Conservation (phyloP, 129 eudicot species). For the Centrapalus pauciflorus region DNA sequence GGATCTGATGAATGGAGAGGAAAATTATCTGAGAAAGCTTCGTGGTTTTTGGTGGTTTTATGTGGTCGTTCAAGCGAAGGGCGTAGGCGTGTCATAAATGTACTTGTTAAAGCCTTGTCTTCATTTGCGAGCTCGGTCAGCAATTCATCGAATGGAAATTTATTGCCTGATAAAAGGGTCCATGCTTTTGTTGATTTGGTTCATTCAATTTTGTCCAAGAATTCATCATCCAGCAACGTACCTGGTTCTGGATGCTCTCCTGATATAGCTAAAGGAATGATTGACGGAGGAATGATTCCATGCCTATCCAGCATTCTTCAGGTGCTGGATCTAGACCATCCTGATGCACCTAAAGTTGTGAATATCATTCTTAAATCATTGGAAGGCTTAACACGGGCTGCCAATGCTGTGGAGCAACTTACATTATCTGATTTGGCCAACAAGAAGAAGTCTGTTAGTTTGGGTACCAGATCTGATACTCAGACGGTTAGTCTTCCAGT, state of each 20-base stretch:
- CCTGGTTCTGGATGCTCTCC: conserved; percentile 93
- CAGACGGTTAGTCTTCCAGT: conserved; percentile 31
- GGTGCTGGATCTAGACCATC: conserved; percentile 92
- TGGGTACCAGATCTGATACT: conserved; percentile 45
- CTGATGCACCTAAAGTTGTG: conserved; percentile 88
- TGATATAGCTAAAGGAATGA: conserved; percentile 92
- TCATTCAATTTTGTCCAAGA: conserved; percentile 78
- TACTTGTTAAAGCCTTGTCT: conserved; percentile 86
- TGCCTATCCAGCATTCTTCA: conserved; percentile 79
- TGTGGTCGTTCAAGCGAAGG: conserved; percentile 98
- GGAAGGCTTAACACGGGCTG: conserved; percentile 91
- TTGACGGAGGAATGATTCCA: conserved; percentile 89
- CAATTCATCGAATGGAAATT: conserved; percentile 43
- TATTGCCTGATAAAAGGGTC: conserved; percentile 77
- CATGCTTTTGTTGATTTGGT: conserved; percentile 78
- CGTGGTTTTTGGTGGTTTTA: conserved; percentile 91
- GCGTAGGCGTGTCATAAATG: conserved; percentile 81
- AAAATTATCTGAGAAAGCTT: conserved; percentile 92
- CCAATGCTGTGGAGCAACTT: conserved; percentile 88
- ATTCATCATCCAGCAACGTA: conserved; percentile 71
- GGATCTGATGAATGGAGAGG: conserved; percentile 81
- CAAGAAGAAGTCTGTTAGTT: conserved; percentile 56
- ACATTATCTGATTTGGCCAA: conserved; percentile 49
- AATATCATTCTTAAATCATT: conserved; percentile 79
- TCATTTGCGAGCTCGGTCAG: conserved; percentile 48